These are phyloP conservation scores for Cyclotella distinguenda DNA, from an alignment of 108 stramenopile genomes.

Conservation along the genomic window DNA sequence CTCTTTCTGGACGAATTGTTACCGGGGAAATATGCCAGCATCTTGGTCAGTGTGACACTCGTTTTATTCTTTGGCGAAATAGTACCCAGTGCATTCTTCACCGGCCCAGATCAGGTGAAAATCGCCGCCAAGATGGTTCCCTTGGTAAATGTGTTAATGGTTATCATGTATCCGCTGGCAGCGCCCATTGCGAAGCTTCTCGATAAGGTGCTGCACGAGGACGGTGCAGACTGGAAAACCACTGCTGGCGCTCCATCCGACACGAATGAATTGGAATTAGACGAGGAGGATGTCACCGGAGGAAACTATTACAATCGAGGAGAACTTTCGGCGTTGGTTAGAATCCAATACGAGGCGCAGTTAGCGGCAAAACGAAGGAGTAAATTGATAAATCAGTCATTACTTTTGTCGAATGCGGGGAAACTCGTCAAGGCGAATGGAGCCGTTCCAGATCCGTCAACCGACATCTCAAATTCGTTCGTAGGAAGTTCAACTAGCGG, in stretches of 20 bases:
- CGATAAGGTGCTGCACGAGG: conserved; percentile 73
- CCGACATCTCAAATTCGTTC: neutral
- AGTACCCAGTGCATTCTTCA: conserved; percentile 71
- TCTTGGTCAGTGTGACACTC: conserved; percentile 84
- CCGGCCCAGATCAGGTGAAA: conserved; percentile 86
- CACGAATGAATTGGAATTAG: conserved; percentile 23
- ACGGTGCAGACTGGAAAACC: conserved; percentile 41
- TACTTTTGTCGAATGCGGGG: neutral
- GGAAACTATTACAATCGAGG: conserved; percentile 37
- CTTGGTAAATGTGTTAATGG: conserved; percentile 77
- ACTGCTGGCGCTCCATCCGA: conserved; percentile 11
- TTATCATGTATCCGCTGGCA: conserved; percentile 76
- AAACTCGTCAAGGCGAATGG: no score
- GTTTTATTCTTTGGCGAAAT: conserved; percentile 85
- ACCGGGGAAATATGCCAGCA: conserved; percentile 74
- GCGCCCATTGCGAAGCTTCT: conserved; percentile 86
- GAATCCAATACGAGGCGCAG: conserved; percentile 45
- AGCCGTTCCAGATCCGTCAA: neutral
- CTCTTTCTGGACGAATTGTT: conserved; percentile 91
- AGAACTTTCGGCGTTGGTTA: conserved; percentile 35
- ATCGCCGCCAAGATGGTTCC: conserved; percentile 80
- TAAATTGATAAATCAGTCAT: conserved; percentile 15
- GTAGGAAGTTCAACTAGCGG: neutral
- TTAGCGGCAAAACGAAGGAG: conserved; percentile 16
- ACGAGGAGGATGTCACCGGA: conserved; percentile 35